Base-by-base conservation (phyloP, 2,329 filamentous ascomycete species). In the Uncinocarpus reesii region DNA sequence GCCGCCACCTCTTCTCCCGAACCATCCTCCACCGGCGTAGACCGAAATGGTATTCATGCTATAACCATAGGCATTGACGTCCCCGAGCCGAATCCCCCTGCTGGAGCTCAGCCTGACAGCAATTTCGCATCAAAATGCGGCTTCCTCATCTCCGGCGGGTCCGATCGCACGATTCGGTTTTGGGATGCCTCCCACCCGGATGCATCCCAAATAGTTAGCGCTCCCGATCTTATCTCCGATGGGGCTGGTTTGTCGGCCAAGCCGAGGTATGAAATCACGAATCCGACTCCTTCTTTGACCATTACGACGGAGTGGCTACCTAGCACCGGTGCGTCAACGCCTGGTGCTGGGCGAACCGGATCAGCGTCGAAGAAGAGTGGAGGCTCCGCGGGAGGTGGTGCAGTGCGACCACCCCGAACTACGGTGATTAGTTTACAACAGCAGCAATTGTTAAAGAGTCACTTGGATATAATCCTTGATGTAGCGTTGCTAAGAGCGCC, bases 401-500 rank as follows among this genome's bases (percentile, higher is more conserved):
- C 48, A 4, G 37, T 20, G 26, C 73, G 73, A 56, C 77, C 81
- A 38, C 77, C 84, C 1, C 77, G 87, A 55, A 84, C 83, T 52
- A 90, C 87, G 10, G 83, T 95, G 23, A 92, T 95, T 53, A 89
- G 84, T 52, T 71, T 84, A 55, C 85, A 94, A 67, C 89, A 95
- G 63, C 86, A 93, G 64, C 80, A 87, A 65, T 65, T 98, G 56
- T 69, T 96, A 49, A 84, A 81, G 62, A 86, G 83, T 50, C 92
- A 98, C 67, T 66, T 95, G 58, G 92, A 98, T 67, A 81, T 81
- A 2, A 81, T 98, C 51, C 77, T 85, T 60, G 90, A 96, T 67
- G 81, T 95, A 56, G 84, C 84, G n/a, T 70, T 96, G 60, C 66
- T 98, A 56, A 87, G 95, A 70, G 75, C 79, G 55, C 92, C 92